Conservation (phyloP, 768 basidiomycete genomes). For the Hygrocybe punicea region DNA sequence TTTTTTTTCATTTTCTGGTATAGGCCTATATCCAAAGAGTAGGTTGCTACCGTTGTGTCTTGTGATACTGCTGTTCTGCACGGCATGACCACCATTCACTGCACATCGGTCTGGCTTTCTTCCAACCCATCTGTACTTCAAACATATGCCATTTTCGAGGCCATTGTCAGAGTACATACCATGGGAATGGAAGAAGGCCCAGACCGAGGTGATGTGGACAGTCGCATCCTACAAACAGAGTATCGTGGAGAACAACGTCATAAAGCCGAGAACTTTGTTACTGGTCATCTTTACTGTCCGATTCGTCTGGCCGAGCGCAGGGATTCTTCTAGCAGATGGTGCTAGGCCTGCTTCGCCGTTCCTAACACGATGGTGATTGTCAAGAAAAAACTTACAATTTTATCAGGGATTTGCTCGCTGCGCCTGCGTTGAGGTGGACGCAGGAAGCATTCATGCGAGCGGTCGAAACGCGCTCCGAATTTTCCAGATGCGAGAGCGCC, state of each 20-base stretch:
- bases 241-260: background rate
- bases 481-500: too few species aligned
- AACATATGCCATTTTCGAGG: slow-evolving; percentile 26
- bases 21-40: background rate
- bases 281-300: background rate
- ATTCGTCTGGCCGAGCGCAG: background rate
- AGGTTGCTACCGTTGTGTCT: background rate
- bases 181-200: slow-evolving; percentile 55
- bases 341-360: too few species aligned
- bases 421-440: too few species aligned
- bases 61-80: background rate
- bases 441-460: too few species aligned
- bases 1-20: too few species aligned
- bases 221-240: background rate
- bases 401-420: too few species aligned
- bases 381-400: too few species aligned
- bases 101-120: slow-evolving; percentile 31
- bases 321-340: too few species aligned
- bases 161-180: slow-evolving; percentile 41
- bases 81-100: slow-evolving; percentile 3
- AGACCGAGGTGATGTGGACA: slow-evolving; percentile 28
- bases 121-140: slow-evolving; percentile 37
- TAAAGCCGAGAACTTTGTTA: background rate
- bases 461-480: too few species aligned
- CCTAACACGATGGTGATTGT: too few species aligned